Conservation (phyloP, 192 early-diverging fungal genomes). For the Dispira simplex region DNA sequence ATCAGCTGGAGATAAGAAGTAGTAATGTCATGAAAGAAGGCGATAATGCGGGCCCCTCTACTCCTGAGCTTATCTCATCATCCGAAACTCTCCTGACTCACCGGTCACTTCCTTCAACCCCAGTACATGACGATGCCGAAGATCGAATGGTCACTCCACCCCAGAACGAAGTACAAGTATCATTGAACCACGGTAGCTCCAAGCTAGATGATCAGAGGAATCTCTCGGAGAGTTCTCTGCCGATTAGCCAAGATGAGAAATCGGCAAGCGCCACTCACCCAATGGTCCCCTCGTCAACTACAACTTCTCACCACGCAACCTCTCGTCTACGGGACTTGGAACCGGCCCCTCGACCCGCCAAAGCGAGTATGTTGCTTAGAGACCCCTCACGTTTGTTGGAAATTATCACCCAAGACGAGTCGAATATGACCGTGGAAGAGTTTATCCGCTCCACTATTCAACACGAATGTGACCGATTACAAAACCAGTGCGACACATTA, state of each 20-base stretch:
- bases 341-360: constrained; percentile 2
- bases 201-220: neutral
- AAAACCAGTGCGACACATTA: neutral
- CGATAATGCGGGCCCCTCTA: no score
- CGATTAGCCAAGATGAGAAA: neutral
- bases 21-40: no score
- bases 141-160: no score
- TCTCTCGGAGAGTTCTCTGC: neutral
- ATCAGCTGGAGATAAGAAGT: no score
- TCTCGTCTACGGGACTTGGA: neutral
- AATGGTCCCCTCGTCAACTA: neutral
- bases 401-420: constrained; percentile 19
- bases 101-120: no score
- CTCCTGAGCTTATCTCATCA: no score
- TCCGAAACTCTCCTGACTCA: no score
- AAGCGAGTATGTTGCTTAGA: neutral
- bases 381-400: neutral
- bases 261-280: neutral
- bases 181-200: neutral
- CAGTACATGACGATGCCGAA: no score
- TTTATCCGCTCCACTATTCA: constrained; percentile 22
- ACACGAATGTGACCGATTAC: constrained; percentile 9
- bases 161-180: neutral
- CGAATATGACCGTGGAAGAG: constrained; percentile 28
- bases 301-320: neutral